These are phyloP conservation scores for Phaeotremella fagi DNA, from an alignment of 768 basidiomycete genomes.

Conservation along the genomic window DNA sequence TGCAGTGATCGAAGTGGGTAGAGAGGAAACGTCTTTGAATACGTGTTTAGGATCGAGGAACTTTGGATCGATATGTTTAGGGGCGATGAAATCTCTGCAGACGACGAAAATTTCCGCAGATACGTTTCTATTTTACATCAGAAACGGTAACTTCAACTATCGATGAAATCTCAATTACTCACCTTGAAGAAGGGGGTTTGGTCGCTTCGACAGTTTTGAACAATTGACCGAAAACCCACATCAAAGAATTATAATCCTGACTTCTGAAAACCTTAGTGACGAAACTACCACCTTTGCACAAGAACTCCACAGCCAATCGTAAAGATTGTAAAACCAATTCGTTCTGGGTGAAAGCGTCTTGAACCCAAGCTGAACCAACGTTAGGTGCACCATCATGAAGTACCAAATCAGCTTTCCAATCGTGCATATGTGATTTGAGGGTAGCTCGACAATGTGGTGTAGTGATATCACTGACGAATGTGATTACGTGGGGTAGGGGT, in stretches of 20 bases:
- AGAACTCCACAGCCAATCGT: constrained; percentile 91
- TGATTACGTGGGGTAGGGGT: constrained; percentile 85
- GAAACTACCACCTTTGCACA: constrained; percentile 87
- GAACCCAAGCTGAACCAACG: constrained; percentile 98
- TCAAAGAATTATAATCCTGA: constrained; percentile 94
- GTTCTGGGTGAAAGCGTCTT: constrained; percentile 94
- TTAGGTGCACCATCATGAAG: constrained; percentile 99
- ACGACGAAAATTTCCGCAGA: constrained; percentile 99
- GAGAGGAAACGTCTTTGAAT: constrained; percentile 67
- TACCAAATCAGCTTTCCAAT: constrained; percentile 98
- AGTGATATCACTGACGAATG: constrained; percentile 92
- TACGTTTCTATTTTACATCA: constrained; percentile 83
- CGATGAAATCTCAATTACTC: constrained; percentile 66
- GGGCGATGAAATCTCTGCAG: constrained; percentile 89
- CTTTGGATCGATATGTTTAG: constrained; percentile 93
- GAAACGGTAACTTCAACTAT: constrained; percentile 99
- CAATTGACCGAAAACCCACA: constrained; percentile 97
- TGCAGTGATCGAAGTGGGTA: constrained; percentile 37
- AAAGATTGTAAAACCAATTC: constrained; percentile 93
- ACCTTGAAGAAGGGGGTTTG: constrained; percentile 96
- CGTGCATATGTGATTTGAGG: constrained; percentile 81
- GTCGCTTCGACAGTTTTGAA: constrained; percentile 97
- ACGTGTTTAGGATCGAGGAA: constrained; percentile 97
- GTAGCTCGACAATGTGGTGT: constrained; percentile 81
- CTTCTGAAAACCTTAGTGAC: constrained; percentile 98